A percentile compares a stretch with the other conserved stretches of the same genome.
Evolutionary conservation across 2,329 filamentous ascomycete genomes (phyloP).

Genomic region (Pseudopithomyces maydicus): DNA sequence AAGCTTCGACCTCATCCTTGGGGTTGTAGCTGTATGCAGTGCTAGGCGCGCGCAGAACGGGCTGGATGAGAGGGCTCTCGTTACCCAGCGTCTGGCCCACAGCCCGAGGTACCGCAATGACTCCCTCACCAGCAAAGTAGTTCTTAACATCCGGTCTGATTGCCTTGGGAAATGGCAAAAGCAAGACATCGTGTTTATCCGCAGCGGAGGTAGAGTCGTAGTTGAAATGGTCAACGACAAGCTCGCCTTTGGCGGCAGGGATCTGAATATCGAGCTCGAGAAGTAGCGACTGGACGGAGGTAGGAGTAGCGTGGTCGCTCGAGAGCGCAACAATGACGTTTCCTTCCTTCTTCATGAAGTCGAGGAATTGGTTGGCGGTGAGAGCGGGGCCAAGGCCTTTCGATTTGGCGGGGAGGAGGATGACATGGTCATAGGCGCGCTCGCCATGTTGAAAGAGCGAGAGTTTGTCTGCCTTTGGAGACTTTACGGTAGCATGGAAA

Average conservation of each 20-base stretch:
- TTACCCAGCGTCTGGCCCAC: constrained; percentile 83
- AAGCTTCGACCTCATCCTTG: constrained; percentile 74
- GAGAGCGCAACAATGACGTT: constrained; percentile 90
- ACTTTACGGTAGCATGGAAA: constrained; percentile 79
- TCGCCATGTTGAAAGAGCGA: constrained; percentile 85
- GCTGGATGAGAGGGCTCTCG: constrained; percentile 74
- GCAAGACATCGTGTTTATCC: constrained; percentile 86
- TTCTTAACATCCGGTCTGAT: constrained; percentile 73
- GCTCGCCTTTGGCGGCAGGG: constrained; percentile 80
- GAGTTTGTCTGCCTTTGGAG: constrained; percentile 59
- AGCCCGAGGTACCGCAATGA: constrained; percentile 81
- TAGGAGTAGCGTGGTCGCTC: constrained; percentile 70
- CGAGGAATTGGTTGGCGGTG: constrained; percentile 81
- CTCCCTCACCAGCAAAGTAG: constrained; percentile 72
- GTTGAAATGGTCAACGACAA: constrained; percentile 95
- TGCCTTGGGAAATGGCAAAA: constrained; percentile 71
- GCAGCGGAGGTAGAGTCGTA: constrained; percentile 78
- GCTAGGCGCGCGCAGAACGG: constrained; percentile 78
- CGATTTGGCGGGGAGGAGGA: constrained; percentile 85
- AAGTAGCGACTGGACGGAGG: constrained; percentile 76
- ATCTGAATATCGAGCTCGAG: constrained; percentile 87
- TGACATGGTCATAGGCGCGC: constrained; percentile 85
- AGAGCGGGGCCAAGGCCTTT: constrained; percentile 92
- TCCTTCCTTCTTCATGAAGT: constrained; percentile 89
- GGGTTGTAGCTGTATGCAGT: constrained; percentile 95